Percentiles rank a stretch among this genome's conserved stretches.
Conservation (phyloP, 371 early-diverging fungal genomes). For the Lichtheimia corymbifera region DNA sequence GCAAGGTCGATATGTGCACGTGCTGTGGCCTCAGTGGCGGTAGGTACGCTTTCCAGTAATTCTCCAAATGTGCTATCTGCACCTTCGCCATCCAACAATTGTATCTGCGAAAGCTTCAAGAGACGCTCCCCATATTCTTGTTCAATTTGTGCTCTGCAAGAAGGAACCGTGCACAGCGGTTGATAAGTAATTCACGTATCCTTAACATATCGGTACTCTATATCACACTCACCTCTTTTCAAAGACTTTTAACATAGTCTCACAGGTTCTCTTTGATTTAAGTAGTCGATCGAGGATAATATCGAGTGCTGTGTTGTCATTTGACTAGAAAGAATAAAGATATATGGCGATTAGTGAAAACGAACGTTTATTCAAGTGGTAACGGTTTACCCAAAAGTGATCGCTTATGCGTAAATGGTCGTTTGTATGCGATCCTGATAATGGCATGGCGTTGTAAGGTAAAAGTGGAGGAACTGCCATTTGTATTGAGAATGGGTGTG, state of each 20-base stretch:
- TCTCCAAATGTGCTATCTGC: conserved; percentile 19
- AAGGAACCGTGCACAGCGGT: neutral
- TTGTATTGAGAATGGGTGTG: neutral
- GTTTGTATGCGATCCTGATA: no score
- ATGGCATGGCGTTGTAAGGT: conserved; percentile 1
- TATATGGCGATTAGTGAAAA: neutral
- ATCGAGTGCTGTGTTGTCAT: conserved; percentile 10
- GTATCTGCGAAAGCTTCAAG: conserved; percentile 24
- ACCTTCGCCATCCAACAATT: conserved; percentile 22
- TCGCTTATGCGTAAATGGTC: conserved; percentile 3
- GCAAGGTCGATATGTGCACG: conserved; percentile 31
- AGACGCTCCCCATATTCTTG: conserved; percentile 26
- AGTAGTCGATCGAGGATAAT: conserved; percentile 8
- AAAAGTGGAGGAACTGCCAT: neutral
- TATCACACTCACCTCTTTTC: conserved; percentile 6
- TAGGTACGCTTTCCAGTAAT: conserved; percentile 21
- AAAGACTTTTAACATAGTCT: conserved; percentile 11
- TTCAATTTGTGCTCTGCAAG: conserved; percentile 25
- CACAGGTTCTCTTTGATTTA: conserved; percentile 11
- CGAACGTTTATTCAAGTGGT: neutral
- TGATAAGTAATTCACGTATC: neutral
- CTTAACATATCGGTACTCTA: neutral
- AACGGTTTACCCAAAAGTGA: conserved; percentile 5
- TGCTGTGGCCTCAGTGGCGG: conserved; percentile 26
- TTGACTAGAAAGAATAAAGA: neutral